These are phyloP conservation scores for Fusarium stilboides DNA, from an alignment of 2,329 filamentous ascomycete genomes.

Conservation along the genomic window DNA sequence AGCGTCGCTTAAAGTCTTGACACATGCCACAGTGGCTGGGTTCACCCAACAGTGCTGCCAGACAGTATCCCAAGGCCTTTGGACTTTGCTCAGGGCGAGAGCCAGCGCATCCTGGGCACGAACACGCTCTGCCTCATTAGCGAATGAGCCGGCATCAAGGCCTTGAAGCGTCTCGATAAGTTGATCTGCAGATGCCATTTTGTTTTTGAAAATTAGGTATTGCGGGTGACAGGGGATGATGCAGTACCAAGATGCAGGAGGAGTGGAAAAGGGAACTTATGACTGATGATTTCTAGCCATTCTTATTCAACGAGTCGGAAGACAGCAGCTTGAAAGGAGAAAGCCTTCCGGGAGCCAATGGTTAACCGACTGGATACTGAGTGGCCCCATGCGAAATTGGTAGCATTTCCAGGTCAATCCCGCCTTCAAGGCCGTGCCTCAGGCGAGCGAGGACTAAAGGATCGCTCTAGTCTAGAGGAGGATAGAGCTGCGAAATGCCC, in stretches of 20 bases:
- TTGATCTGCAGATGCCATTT: slow-evolving; percentile 47
- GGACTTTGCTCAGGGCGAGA: slow-evolving; percentile 51
- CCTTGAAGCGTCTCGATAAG: slow-evolving; percentile 48
- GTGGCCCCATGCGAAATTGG: neutral
- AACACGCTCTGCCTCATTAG: slow-evolving; percentile 54
- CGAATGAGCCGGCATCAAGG: slow-evolving; percentile 50
- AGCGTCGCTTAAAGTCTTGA: slow-evolving; percentile 57
- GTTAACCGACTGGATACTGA: neutral
- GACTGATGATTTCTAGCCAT: neutral
- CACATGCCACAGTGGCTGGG: slow-evolving; percentile 52
- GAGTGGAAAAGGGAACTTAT: neutral
- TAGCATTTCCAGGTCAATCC: neutral
- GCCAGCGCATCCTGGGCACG: slow-evolving; percentile 53
- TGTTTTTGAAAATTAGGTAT: slow-evolving; percentile 23
- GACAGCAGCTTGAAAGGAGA: neutral
- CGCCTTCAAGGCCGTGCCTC: neutral
- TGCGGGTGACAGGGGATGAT: neutral
- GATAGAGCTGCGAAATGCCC: neutral
- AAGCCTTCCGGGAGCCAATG: neutral
- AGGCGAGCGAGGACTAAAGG: neutral
- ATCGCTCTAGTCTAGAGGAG: neutral
- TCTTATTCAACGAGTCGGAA: neutral
- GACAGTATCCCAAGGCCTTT: slow-evolving; percentile 58
- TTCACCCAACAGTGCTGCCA: slow-evolving; percentile 58
- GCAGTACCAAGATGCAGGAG: neutral